phyloP scores from a whole-genome alignment of 345 rosid genomes.

The Hibiscus tridactylites region DNA sequence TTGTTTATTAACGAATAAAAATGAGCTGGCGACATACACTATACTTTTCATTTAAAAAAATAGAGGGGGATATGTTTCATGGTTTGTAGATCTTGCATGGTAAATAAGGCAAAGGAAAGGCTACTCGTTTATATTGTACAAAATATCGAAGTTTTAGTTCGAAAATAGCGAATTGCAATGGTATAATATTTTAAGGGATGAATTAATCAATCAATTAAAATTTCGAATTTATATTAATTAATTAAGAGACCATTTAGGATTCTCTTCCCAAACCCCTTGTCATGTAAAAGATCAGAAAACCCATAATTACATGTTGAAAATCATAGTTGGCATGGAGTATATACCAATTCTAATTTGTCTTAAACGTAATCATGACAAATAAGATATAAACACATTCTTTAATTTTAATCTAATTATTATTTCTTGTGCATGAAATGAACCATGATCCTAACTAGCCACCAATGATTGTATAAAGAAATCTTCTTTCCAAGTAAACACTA shows the following conservation, averaged over 20 bases:
- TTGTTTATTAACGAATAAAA: too few species aligned
- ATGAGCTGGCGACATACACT: too few species aligned
- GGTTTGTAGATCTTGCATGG: not conserved
- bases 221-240: too few species aligned
- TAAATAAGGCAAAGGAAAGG: not conserved
- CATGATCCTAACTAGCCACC: not conserved
- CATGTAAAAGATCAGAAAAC: not conserved
- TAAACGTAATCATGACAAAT: not conserved
- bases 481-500: not conserved
- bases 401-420: not conserved
- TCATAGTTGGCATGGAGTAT: not conserved
- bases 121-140: too few species aligned
- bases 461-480: not conserved
- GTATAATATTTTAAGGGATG: not conserved
- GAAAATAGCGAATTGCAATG: too few species aligned
- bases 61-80: not conserved
- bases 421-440: constrained; percentile 6
- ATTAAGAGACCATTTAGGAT: too few species aligned
- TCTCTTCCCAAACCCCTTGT: not conserved
- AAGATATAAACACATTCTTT: not conserved
- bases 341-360: not conserved
- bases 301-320: not conserved
- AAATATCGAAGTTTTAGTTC: too few species aligned
- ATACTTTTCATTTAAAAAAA: too few species aligned
- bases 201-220: too few species aligned